Evolutionary conservation across 768 basidiomycete species (phyloP).

Genomic region (Mycena pura): DNA sequence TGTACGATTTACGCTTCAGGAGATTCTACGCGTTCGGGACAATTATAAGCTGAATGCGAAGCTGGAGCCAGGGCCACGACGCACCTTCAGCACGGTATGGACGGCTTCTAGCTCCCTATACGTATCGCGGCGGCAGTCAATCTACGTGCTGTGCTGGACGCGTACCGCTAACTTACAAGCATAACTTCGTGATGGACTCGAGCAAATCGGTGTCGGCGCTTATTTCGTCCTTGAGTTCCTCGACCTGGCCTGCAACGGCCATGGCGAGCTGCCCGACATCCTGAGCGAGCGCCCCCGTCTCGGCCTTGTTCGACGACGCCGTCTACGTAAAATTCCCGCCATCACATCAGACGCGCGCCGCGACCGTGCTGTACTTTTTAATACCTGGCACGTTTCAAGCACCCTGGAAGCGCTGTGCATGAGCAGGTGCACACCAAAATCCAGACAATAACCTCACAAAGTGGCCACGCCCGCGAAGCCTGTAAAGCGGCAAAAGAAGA

Average conservation of each 20-base stretch:
- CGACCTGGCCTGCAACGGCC: constrained; percentile 20
- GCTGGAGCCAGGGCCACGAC: no score
- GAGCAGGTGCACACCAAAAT: neutral
- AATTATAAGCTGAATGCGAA: no score
- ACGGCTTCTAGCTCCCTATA: constrained; percentile 25
- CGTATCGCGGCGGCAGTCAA: constrained; percentile 16
- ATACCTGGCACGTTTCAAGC: constrained; percentile 26
- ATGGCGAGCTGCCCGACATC: constrained; percentile 22
- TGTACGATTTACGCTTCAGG: constrained; percentile 19
- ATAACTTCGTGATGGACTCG: constrained; percentile 25
- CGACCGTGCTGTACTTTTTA: no score
- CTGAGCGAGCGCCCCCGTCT: constrained; percentile 21
- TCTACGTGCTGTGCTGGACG: neutral
- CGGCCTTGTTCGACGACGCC: constrained; percentile 21
- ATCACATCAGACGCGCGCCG: no score
- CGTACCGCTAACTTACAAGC: constrained; percentile 23
- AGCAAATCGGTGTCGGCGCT: constrained; percentile 20
- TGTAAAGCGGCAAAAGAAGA: no score
- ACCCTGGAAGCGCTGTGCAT: constrained; percentile 2
- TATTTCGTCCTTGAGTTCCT: constrained; percentile 20
- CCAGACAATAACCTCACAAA: constrained; percentile 3
- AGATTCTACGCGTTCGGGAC: constrained; percentile 13
- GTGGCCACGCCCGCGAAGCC: constrained; percentile 21
- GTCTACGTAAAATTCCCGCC: constrained; percentile 12
- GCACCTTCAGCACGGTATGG: constrained; percentile 22